Evolutionary conservation across 2,329 filamentous ascomycete genomes (phyloP).

Genomic region (Mycocentrospora acerina): DNA sequence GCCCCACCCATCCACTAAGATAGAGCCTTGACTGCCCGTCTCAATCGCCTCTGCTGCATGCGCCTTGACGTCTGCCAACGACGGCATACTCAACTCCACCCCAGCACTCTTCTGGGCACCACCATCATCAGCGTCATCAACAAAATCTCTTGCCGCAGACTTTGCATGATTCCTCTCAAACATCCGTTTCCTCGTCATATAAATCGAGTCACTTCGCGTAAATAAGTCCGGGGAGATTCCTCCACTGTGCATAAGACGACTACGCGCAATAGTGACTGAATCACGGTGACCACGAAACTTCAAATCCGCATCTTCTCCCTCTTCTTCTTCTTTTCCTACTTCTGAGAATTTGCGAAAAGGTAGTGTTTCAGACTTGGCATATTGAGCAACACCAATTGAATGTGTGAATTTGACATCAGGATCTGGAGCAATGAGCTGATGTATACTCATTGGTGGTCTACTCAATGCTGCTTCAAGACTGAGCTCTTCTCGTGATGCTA

Average conservation of each 20-base stretch:
- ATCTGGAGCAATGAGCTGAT: constrained; percentile 9
- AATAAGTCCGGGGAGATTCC: constrained; percentile 21
- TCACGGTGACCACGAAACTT: constrained; percentile 36
- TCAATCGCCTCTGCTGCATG: constrained; percentile 13
- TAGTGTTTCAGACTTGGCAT: constrained; percentile 1
- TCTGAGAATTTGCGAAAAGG: constrained; percentile 29
- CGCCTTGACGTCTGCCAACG: constrained; percentile 6
- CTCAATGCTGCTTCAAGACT: neutral
- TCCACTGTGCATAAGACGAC: constrained; percentile 22
- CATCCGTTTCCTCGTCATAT: constrained; percentile 31
- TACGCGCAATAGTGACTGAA: constrained; percentile 32
- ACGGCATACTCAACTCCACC: too few relatives aligned
- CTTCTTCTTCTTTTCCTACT: too few relatives aligned
- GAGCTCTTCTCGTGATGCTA: constrained; percentile 12
- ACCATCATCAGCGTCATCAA: too few relatives aligned
- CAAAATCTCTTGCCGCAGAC: too few relatives aligned
- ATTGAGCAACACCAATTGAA: constrained; percentile 4
- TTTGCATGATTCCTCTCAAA: constrained; percentile 22
- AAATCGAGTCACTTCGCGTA: constrained; percentile 22
- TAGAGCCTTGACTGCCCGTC: constrained; percentile 8
- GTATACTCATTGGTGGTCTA: neutral
- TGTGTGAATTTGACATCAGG: constrained; percentile 4
- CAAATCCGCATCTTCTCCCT: constrained; percentile 28
- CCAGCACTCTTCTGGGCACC: too few relatives aligned
- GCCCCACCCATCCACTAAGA: constrained; percentile 4